phyloP scores from a whole-genome alignment of 495 filamentous ascomycete species.

The Trichoderma virens region DNA sequence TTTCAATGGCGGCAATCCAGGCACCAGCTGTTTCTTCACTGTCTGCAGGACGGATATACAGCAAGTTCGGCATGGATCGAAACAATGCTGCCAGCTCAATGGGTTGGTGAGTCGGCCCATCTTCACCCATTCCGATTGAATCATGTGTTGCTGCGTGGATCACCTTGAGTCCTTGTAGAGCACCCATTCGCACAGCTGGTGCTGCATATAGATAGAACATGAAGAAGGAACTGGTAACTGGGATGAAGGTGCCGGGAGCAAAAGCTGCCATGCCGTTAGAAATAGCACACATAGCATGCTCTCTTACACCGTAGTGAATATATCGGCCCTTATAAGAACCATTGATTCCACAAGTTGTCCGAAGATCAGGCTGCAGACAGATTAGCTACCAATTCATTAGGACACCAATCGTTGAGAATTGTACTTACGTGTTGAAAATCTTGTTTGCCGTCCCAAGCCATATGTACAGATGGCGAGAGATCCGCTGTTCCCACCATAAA shows the following conservation, averaged over 20 bases:
- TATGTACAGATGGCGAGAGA: conserved; percentile 96
- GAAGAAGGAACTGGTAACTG: conserved; percentile 90
- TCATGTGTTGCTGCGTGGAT: conserved; percentile 98
- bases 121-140: conserved; percentile 97
- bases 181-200: conserved; percentile 87
- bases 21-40: conserved; percentile 97
- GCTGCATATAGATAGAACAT: conserved; percentile 99
- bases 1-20: conserved; percentile 89
- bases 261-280: conserved; percentile 97
- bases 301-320: conserved; percentile 92
- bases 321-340: conserved; percentile 89
- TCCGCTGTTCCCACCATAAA: conserved; percentile 93
- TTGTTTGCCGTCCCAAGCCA: conserved; percentile 88
- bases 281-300: conserved; percentile 94
- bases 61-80: conserved; percentile 97
- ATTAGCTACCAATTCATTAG: background rate
- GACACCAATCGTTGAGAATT: background rate
- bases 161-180: conserved; percentile 80
- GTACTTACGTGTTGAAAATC: conserved; percentile 74
- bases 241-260: conserved; percentile 69
- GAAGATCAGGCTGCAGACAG: background rate
- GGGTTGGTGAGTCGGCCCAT: conserved; percentile 97
- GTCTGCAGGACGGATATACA: conserved; percentile 99
- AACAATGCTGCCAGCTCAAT: conserved; percentile 98
- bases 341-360: conserved; percentile 62